phyloP scores from a whole-genome alignment of 2,329 filamentous ascomycete species.

The Tolypocladium pustulatum region DNA sequence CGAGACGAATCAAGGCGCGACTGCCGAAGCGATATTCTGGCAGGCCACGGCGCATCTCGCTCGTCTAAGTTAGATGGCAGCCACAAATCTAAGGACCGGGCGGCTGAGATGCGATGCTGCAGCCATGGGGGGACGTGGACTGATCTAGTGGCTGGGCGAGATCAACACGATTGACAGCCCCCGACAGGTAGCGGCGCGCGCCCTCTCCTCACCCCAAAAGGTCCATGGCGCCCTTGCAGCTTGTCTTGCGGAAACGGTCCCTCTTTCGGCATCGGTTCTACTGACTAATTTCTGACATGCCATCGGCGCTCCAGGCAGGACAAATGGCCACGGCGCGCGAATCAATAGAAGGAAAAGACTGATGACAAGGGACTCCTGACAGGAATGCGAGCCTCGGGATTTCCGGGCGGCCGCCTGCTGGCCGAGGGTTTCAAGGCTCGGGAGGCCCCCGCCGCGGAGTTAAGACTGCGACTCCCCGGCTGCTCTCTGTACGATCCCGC shows the following conservation, averaged over 20 bases:
- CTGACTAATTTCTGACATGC: too few relatives aligned
- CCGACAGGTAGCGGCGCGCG: neutral
- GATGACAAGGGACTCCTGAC: neutral
- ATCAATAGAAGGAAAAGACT: too few relatives aligned
- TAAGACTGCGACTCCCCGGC: neutral
- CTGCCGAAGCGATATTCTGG: neutral
- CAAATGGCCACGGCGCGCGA: too few relatives aligned
- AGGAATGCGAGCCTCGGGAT: neutral
- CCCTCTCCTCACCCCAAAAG: neutral
- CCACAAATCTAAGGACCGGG: neutral
- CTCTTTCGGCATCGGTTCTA: neutral
- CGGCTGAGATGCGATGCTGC: neutral
- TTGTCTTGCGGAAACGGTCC: neutral
- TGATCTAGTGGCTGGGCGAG: neutral
- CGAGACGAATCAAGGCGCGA: neutral
- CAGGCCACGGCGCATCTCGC: neutral
- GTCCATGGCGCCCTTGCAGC: neutral
- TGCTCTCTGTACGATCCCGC: neutral
- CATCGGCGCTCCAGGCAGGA: too few relatives aligned
- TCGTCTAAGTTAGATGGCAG: neutral
- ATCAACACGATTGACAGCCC: neutral
- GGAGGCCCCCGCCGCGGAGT: neutral
- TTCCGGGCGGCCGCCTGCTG: neutral
- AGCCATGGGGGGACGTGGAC: neutral
- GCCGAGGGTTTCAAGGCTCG: neutral